Conservation (phyloP, 2,329 filamentous ascomycete species). For the Fonsecaea monophora region DNA sequence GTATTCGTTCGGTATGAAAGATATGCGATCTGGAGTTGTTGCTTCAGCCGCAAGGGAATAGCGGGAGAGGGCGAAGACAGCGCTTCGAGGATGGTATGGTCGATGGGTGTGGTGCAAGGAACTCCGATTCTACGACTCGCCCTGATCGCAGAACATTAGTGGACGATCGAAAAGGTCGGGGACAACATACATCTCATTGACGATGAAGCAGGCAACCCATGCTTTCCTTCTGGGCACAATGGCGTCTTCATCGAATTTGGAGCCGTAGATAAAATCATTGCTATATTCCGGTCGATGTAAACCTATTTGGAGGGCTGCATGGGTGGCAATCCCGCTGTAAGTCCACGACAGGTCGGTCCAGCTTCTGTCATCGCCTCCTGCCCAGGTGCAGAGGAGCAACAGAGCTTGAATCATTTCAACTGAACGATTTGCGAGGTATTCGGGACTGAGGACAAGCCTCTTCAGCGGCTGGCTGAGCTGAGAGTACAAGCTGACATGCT, state of each 20-base stretch:
- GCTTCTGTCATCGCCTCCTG: slow-evolving; percentile 17
- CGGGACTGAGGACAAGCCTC: slow-evolving; percentile 19
- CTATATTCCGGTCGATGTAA: slow-evolving; percentile 19
- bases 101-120: slow-evolving; percentile 21
- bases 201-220: slow-evolving; percentile 22
- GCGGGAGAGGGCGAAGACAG: slow-evolving; percentile 11
- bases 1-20: slow-evolving; percentile 19
- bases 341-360: slow-evolving; percentile 24
- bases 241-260: slow-evolving; percentile 17
- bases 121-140: slow-evolving; percentile 20
- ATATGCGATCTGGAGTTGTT: slow-evolving; percentile 20
- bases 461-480: slow-evolving; percentile 21
- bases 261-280: slow-evolving; percentile 21
- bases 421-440: slow-evolving; percentile 16
- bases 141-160: slow-evolving; percentile 6
- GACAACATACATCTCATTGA: slow-evolving; percentile 19
- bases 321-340: slow-evolving; percentile 20
- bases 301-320: slow-evolving; percentile 19
- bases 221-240: slow-evolving; percentile 18
- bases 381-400: slow-evolving; percentile 17
- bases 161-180: neutral
- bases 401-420: slow-evolving; percentile 23
- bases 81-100: slow-evolving; percentile 23
- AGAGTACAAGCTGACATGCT: slow-evolving; percentile 9
- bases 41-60: slow-evolving; percentile 15